A percentile compares a stretch with the other conserved stretches of the same genome.
phyloP scores from a whole-genome alignment of 108 stramenopile genomes.

The Conticribra guillardii region DNA sequence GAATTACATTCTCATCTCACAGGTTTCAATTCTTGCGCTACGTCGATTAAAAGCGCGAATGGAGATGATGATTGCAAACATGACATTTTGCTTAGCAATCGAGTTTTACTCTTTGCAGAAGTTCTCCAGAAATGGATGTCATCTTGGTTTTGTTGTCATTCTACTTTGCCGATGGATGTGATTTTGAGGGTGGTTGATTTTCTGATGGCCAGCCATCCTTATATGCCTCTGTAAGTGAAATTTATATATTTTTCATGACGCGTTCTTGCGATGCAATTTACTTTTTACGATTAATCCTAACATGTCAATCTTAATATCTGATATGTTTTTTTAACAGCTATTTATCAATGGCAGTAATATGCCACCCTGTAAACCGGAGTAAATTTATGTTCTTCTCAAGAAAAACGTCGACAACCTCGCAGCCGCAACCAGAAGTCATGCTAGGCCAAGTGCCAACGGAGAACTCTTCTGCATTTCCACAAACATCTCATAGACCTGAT shows the following conservation, averaged over 20 bases:
- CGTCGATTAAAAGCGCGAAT: background rate
- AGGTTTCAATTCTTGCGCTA: background rate
- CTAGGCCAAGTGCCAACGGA: no score
- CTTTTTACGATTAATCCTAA: background rate
- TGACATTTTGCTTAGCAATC: background rate
- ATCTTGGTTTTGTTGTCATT: conserved; percentile 29
- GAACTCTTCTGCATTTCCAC: no score
- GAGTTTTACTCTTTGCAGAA: conserved; percentile 12
- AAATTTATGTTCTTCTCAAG: no score
- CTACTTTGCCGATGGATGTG: conserved; percentile 19
- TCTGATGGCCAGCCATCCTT: conserved; percentile 37
- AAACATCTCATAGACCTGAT: no score
- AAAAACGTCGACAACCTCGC: no score
- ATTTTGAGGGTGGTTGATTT: conserved; percentile 32
- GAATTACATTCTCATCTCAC: conserved; percentile 18
- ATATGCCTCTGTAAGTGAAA: conserved; percentile 35
- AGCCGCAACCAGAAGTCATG: no score
- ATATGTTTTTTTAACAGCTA: no score
- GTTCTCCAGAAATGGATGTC: conserved; percentile 31
- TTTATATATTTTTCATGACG: no score
- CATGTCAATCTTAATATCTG: background rate
- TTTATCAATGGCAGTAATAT: no score
- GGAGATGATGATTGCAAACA: background rate
- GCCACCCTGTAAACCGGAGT: no score
- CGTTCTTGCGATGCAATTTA: background rate